Base-by-base conservation (phyloP, 2,329 filamentous ascomycete genomes). In the Exophiala aquamarina region DNA sequence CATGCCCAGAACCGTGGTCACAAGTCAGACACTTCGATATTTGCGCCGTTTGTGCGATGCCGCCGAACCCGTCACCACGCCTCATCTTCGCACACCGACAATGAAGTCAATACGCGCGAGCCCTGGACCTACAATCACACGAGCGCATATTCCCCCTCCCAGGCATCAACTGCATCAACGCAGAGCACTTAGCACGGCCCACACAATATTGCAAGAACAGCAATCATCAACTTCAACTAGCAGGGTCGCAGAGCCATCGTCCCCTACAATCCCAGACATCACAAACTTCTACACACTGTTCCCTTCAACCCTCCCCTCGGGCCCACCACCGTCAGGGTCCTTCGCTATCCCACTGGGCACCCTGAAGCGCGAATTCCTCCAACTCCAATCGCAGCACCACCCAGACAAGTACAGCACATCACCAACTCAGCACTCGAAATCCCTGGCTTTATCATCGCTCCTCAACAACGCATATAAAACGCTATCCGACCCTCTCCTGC, bases 401-500 rank as follows among this genome's bases (percentile, higher is more conserved):
- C 76, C 57, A 32, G 74, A 65, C 62, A 75, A 66, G 75, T 84
- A 70, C 59, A 70, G 59, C 61, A 49, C 63, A 3, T 65, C 65
- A 2, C 41, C 56, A 9, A 55, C 69, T 3, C 63, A 71, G 29
- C 82, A 82, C 59, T 69, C 71, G 32, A 72, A 78, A 38, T 89
- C 90, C 15, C 88, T 94, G 66, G 86, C 83, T 0, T 74, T 84
- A n/a, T 93, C 87, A 8, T 81, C 89, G 6, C 78, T 81, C 19
- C 91, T 97, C 66, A 97, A 97, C 74, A 85, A 90, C 57, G 93
- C 93, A 1, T 97, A 94, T 76, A 85, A 82, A 62, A 95, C 91
- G 2, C 79, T 98, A 1, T 73, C 80, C 40, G 81, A 85, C 58
- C 91, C 93, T 13, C 73, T 98, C 10, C 68, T 81, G 38, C 82